phyloP scores from a whole-genome alignment of 495 filamentous ascomycete genomes.

The Aspergillus ellipticus region DNA sequence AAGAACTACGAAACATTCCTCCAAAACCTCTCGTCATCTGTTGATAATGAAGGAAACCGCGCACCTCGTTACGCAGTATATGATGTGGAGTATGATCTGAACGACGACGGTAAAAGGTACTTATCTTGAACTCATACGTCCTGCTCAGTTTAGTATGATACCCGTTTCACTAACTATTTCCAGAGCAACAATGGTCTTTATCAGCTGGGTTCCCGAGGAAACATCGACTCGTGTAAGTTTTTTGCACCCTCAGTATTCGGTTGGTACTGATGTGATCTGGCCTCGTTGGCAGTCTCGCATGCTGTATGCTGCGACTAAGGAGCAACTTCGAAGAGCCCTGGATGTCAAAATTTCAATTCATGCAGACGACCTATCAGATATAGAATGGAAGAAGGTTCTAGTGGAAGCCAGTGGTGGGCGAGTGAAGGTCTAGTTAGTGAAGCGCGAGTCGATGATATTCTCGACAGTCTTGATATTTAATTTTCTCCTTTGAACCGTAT shows the following conservation, averaged over 20 bases:
- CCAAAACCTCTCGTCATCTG: slow-evolving; percentile 2
- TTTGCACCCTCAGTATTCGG: background rate
- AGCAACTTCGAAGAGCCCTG: slow-evolving; percentile 7
- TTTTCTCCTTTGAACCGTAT: no score
- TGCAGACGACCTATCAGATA: slow-evolving; percentile 3
- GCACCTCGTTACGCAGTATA: slow-evolving; percentile 10
- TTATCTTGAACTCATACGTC: background rate
- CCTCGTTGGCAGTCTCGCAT: background rate
- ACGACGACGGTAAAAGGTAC: slow-evolving; percentile 3
- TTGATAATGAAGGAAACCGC: background rate
- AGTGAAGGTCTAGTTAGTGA: no score
- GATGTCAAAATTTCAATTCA: slow-evolving; percentile 16
- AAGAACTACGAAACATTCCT: slow-evolving; percentile 7
- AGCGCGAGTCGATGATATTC: no score
- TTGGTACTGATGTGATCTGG: background rate
- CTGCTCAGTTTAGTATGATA: background rate
- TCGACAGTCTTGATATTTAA: no score
- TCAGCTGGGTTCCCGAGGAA: slow-evolving; percentile 6
- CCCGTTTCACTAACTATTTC: background rate
- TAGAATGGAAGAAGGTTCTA: slow-evolving; percentile 14
- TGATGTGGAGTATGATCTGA: slow-evolving; percentile 9
- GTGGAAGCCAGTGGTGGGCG: slow-evolving; percentile 5
- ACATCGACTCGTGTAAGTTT: slow-evolving; percentile 3
- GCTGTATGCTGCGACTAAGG: slow-evolving; percentile 11
- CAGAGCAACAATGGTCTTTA: slow-evolving; percentile 6